phyloP scores from a whole-genome alignment of 2,329 filamentous ascomycete species.

The Piedraia hortae region DNA sequence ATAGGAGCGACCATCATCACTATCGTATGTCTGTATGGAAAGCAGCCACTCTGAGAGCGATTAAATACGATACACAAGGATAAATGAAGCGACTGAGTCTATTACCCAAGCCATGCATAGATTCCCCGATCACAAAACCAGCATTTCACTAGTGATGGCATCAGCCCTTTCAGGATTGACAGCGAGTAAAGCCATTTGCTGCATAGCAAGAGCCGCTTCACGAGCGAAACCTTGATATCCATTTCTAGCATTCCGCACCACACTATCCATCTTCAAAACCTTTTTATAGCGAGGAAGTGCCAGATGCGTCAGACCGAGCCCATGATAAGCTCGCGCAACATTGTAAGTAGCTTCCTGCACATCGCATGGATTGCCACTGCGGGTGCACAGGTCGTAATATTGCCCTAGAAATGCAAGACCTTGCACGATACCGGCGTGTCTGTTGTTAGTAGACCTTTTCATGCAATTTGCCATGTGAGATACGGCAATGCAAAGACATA shows the following conservation, averaged over 20 bases:
- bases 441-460: conserved; percentile 70
- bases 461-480: conserved; percentile 71
- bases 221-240: conserved; percentile 29
- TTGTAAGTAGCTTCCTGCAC: conserved; percentile 62
- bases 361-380: conserved; percentile 16
- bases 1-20: too few species aligned
- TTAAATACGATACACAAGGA: too few species aligned
- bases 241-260: conserved; percentile 13
- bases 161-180: too few species aligned
- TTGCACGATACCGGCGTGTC: conserved; percentile 67
- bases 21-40: too few species aligned
- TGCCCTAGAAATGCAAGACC: conserved; percentile 54
- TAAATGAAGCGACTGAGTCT: too few species aligned
- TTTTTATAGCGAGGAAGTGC: conserved; percentile 45
- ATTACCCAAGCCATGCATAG: too few species aligned
- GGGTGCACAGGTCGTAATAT: conserved; percentile 36
- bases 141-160: too few species aligned
- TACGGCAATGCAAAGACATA: conserved; percentile 57
- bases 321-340: conserved; percentile 46
- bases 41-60: too few species aligned
- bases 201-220: conserved; percentile 50
- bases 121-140: too few species aligned
- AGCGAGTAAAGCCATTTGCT: conserved; percentile 35
- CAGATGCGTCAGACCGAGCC: conserved; percentile 43
- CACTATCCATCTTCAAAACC: conserved; percentile 23